Conservation (phyloP, 2,329 filamentous ascomycete genomes). For the Neopestalotiopsis clavispora region DNA sequence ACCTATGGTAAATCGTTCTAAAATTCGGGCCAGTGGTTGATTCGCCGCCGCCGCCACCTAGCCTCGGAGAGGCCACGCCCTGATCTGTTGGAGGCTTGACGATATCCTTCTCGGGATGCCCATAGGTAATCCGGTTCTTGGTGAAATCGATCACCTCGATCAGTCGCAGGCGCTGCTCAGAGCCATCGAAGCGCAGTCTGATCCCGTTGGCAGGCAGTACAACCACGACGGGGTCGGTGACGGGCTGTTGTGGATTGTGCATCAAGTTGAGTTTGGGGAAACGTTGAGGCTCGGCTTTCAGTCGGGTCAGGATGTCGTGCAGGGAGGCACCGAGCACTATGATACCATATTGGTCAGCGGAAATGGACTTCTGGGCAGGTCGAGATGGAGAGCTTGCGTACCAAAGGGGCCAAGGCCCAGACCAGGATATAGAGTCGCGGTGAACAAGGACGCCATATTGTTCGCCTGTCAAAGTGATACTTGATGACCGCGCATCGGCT, state of each 20-base stretch:
- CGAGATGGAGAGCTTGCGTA: conserved; percentile 21
- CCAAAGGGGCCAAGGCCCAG: conserved; percentile 37
- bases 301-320: conserved; percentile 83
- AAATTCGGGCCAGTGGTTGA: conserved; percentile 72
- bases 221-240: conserved; percentile 76
- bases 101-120: conserved; percentile 67
- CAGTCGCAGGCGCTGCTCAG: conserved; percentile 87
- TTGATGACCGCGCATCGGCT: neutral
- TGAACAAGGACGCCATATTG: conserved; percentile 36
- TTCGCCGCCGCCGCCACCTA: conserved; percentile 34
- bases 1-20: conserved; percentile 86
- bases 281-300: conserved; percentile 84
- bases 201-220: conserved; percentile 84
- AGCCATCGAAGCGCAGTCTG: conserved; percentile 89
- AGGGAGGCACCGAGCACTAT: conserved; percentile 87
- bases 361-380: neutral
- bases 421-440: conserved; percentile 35
- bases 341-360: neutral
- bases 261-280: conserved; percentile 85
- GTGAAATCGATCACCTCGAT: conserved; percentile 92
- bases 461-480: neutral
- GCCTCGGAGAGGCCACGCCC: conserved; percentile 30
- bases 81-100: conserved; percentile 61
- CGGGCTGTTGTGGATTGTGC: conserved; percentile 77
- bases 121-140: conserved; percentile 83